Base-by-base conservation (phyloP, 1,139 yeast genomes). In the Arxiozyma bovina region DNA sequence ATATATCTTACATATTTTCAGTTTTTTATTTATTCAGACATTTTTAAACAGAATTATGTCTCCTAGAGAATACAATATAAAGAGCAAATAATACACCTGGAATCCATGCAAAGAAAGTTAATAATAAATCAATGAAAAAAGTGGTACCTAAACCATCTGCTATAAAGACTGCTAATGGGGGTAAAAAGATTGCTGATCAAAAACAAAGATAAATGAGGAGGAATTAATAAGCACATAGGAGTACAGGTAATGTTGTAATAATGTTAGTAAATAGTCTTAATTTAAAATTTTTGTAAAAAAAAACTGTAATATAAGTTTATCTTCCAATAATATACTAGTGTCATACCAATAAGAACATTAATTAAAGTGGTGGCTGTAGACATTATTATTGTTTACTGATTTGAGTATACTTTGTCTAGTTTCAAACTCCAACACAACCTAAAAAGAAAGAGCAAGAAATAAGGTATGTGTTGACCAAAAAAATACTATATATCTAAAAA, bases 161-260 rank as follows among this genome's bases (percentile, higher is more conserved):
- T 60, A 87, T 72, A 57, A 83, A 77, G 42, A 87, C 96, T 17
- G 95, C 90, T 47, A 87, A 73, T 8, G 94, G 94, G 11, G 96
- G 96, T 55, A 87, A 66, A 65, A 87, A 79, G 59, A 87, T 77
- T 20, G 94, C 91, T 48, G 20, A 23, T 27, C 18, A 6, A 66
- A 56, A 54, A 64, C 12, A 45, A 12, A 45, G 9, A 5, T 17
- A 15, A 34, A 15, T 34, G 8, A 8, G 12, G 6, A 34, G n/a
- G n/a, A 34, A 34, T 34, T 15, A 34, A 4, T 4, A 34, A 4
- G 4, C 12, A 34, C 40, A 34, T 12, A 34, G 40, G 6, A 2
- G 30, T 27, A 27, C 30, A 27, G 5, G 12, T 34, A 15, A 3
- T 8, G n/a, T 34, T 15, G n/a, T 34, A 15, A 34, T 34, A 34